phyloP scores from a whole-genome alignment of 225 moss, liverwort and hornwort genomes.

The Pleurozium schreberi region DNA sequence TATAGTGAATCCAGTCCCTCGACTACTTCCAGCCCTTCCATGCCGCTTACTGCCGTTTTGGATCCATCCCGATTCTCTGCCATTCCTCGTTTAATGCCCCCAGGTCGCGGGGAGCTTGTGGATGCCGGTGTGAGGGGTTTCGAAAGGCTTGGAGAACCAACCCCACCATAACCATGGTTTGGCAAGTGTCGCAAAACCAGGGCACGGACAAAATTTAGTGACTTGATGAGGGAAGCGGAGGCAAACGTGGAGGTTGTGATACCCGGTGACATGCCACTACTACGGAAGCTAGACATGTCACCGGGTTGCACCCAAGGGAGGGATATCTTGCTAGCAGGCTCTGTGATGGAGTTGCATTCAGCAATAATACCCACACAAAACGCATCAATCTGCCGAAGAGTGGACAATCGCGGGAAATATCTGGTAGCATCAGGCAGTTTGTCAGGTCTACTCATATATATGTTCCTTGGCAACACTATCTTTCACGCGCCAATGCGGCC shows the following conservation, averaged over 20 bases:
- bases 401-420: constrained; percentile 68
- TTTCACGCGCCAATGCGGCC: constrained; percentile 20
- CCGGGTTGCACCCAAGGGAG: constrained; percentile 64
- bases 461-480: constrained; percentile 27
- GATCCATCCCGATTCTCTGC: constrained; percentile 64
- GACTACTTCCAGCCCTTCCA: constrained; percentile 67
- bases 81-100: constrained; percentile 58
- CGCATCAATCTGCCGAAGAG: constrained; percentile 86
- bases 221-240: constrained; percentile 79
- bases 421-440: constrained; percentile 46
- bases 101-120: constrained; percentile 56
- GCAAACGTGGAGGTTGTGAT: constrained; percentile 75
- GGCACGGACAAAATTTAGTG: constrained; percentile 87
- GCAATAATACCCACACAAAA: constrained; percentile 93
- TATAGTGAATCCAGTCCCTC: constrained; percentile 57
- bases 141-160: constrained; percentile 37
- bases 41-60: constrained; percentile 54
- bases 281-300: constrained; percentile 41
- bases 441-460: constrained; percentile 29
- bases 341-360: constrained; percentile 74
- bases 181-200: constrained; percentile 81
- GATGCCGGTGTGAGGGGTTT: constrained; percentile 78
- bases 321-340: constrained; percentile 55
- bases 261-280: constrained; percentile 51
- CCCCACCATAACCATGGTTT: constrained; percentile 51